These are phyloP conservation scores for Penicillium vulpinum DNA, from an alignment of 2,329 filamentous ascomycete genomes.

Conservation along the genomic window DNA sequence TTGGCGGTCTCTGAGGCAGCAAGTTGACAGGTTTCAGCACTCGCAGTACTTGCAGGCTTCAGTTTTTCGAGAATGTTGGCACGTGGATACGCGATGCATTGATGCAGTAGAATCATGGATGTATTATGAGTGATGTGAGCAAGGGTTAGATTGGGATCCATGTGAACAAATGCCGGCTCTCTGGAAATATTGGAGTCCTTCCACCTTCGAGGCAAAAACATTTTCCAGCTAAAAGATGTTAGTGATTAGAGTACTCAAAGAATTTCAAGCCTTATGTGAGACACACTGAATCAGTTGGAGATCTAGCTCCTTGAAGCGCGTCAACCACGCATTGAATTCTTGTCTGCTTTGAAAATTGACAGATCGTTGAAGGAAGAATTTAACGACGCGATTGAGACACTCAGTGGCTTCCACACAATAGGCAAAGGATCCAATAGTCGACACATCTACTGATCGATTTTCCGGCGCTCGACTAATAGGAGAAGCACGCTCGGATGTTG, in stretches of 20 bases:
- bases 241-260: too few species aligned
- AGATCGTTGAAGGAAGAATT: conserved; percentile 48
- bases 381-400: conserved; percentile 48
- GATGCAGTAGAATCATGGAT: too few species aligned
- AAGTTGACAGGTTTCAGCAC: conserved; percentile 51
- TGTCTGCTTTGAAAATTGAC: conserved; percentile 44
- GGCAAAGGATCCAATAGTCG: conserved; percentile 48
- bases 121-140: too few species aligned
- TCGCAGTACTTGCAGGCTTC: conserved; percentile 47
- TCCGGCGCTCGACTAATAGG: conserved; percentile 5
- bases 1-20: conserved; percentile 50
- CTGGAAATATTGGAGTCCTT: conserved; percentile 36
- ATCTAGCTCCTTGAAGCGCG: conserved; percentile 52
- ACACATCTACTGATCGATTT: conserved; percentile 37
- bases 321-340: conserved; percentile 48
- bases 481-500: too few species aligned
- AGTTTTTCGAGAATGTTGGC: conserved; percentile 33
- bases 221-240: conserved; percentile 52
- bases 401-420: conserved; percentile 52
- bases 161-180: conserved; percentile 28
- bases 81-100: conserved; percentile 51
- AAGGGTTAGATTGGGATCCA: conserved; percentile 56
- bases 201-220: conserved; percentile 48
- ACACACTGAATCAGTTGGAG: conserved; percentile 47
- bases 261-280: too few species aligned